Percentiles rank a stretch among this genome's conserved stretches.
Evolutionary conservation across 495 filamentous ascomycete genomes (phyloP).

Genomic region (Oidiodendron maius): DNA sequence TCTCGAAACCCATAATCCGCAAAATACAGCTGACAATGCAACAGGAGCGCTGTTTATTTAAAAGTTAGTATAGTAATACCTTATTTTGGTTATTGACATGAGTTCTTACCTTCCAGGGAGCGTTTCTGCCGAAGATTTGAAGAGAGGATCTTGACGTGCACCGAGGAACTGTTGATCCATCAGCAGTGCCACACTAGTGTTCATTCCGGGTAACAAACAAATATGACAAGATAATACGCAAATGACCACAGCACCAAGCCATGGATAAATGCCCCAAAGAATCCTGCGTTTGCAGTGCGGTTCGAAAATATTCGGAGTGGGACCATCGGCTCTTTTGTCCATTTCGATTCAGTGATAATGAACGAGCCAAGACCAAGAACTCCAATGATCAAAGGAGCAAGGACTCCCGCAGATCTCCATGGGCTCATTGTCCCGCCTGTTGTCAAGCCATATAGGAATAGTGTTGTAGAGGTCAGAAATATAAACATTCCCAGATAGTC

Average conservation of each 20-base stretch:
- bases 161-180: constrained; percentile 36
- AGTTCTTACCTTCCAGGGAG: constrained; percentile 37
- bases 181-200: constrained; percentile 41
- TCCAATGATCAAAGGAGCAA: constrained; percentile 52
- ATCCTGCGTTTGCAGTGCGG: constrained; percentile 31
- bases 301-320: constrained; percentile 31
- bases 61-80: background rate
- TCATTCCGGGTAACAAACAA: constrained; percentile 57
- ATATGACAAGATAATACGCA: constrained; percentile 53
- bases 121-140: constrained; percentile 51
- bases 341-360: constrained; percentile 39
- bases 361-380: constrained; percentile 31
- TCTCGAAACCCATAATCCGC: constrained; percentile 39
- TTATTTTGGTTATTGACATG: background rate
- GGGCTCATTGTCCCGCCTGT: constrained; percentile 43
- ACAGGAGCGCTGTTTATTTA: constrained; percentile 34
- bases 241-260: constrained; percentile 40
- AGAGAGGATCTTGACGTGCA: constrained; percentile 32
- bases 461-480: constrained; percentile 38
- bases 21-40: constrained; percentile 35
- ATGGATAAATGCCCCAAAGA: constrained; percentile 42
- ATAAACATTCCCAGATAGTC: constrained; percentile 55
- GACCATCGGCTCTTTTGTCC: constrained; percentile 38
- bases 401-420: constrained; percentile 46
- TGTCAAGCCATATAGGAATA: constrained; percentile 44